Evolutionary conservation across 2,329 filamentous ascomycete species (phyloP).

Genomic region (Nannizzia gypsea): DNA sequence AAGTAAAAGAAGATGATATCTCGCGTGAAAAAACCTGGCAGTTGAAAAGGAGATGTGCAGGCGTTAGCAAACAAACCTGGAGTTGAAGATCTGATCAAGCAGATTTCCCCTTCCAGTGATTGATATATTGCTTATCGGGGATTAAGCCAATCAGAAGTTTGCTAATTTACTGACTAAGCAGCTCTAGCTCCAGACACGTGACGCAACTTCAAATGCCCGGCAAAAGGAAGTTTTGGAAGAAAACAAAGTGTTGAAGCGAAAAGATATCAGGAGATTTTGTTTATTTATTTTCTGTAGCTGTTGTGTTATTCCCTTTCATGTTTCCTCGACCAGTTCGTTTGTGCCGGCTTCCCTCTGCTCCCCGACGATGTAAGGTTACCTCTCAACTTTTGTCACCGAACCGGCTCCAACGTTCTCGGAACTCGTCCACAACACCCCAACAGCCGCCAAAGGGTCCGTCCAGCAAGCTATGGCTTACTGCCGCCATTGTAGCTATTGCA

Average conservation of each 20-base stretch:
- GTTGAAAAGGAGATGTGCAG: neutral
- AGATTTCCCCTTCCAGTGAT: neutral
- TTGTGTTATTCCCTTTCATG: neutral
- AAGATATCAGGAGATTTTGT: neutral
- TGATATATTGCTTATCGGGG: neutral
- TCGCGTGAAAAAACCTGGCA: neutral
- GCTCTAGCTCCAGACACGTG: neutral
- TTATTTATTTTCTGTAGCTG: neutral
- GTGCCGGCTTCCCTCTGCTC: neutral
- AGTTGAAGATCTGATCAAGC: neutral
- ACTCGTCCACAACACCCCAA: neutral
- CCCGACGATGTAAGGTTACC: neutral
- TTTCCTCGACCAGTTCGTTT: neutral
- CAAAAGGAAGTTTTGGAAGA: neutral
- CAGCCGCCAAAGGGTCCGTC: slow-evolving; percentile 15
- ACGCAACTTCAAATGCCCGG: neutral
- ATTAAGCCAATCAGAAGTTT: neutral
- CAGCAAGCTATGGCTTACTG: slow-evolving; percentile 24
- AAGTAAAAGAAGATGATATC: neutral
- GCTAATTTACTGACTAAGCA: neutral
- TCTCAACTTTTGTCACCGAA: neutral
- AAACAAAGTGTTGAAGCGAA: neutral
- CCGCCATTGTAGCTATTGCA: slow-evolving; percentile 24
- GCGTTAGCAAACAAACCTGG: neutral
- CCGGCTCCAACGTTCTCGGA: neutral